Conservation (phyloP, 2,329 filamentous ascomycete genomes). For the Apiospora kogelbergensis region DNA sequence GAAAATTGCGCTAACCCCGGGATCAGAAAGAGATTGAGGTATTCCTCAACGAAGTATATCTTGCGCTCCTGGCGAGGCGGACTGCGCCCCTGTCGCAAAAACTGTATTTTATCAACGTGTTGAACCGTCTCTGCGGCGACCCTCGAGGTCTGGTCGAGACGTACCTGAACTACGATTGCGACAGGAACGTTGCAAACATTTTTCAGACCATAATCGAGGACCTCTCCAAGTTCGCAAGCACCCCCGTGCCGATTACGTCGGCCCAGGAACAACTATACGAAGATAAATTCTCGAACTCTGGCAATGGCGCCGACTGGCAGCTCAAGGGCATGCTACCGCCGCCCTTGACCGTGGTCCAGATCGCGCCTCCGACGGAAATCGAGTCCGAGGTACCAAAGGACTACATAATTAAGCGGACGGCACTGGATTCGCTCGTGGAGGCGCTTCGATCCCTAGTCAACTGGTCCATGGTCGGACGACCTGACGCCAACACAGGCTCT, state of each 20-base stretch:
- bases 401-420: constrained; percentile 86
- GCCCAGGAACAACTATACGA: constrained; percentile 84
- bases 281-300: constrained; percentile 67
- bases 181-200: constrained; percentile 92
- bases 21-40: constrained; percentile 91
- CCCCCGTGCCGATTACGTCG: constrained; percentile 72
- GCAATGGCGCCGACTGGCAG: constrained; percentile 75
- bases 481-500: constrained; percentile 58
- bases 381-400: constrained; percentile 81
- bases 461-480: constrained; percentile 71
- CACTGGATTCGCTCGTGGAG: constrained; percentile 85
- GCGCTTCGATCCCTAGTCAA: constrained; percentile 87
- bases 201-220: constrained; percentile 96
- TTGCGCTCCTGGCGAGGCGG: constrained; percentile 85
- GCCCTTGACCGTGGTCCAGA: constrained; percentile 77
- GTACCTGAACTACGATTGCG: constrained; percentile 98
- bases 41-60: constrained; percentile 95
- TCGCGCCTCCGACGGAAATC: constrained; percentile 57
- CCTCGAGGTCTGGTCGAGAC: constrained; percentile 88
- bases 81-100: constrained; percentile 89
- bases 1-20: background rate
- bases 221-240: constrained; percentile 81
- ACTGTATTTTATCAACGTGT: constrained; percentile 82
- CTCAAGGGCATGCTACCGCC: constrained; percentile 82
- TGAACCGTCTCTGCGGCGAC: constrained; percentile 82